Base-by-base conservation (phyloP, 306 rosid species). In the Cicer judaicum region DNA sequence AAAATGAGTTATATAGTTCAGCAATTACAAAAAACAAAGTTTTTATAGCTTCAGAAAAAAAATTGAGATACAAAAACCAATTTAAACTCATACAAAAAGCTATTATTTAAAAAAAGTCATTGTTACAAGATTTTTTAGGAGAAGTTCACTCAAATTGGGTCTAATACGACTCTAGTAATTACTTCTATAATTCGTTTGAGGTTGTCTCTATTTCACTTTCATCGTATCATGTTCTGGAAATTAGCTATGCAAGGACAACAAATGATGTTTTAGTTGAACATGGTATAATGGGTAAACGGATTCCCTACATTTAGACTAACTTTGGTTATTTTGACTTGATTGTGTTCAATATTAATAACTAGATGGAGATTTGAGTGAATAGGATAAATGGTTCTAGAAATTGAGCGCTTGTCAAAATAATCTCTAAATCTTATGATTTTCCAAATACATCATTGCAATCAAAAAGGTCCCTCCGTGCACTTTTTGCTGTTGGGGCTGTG, bases 151-250 rank as follows among this genome's bases (percentile, higher is more conserved):
- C 38, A 55, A 21, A 47, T 49, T 49, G 18, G 54, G 54, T n/a
- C 54, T 1, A 49, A n/a, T 13, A 49, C 54, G 8, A 16, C 14
- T 55, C 39, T 34, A 54, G 5, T 72, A 50, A 42, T 29, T 71
- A 54, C 42, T 53, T 42, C 46, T 60, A 16, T 34, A 36, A 44
- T 49, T 34, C 6, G 19, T 29, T 53, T 53, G 59, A 53, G 7
- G 59, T 53, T 53, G n/a, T 18, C 18, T 39, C 12, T 14, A 6
- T 43, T 44, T 13, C 41, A 44, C 40, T 49, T 55, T 49, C 44
- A 8, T 21, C 5, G 5, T 14, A 44, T 64, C 34, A 34, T 79
- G 60, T 53, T 61, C 70, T 60, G 16, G 49, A 5, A 70, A 48
- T 19, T 52, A 52, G 57, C 72, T 47, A 47, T 47, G 52, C 13